Evolutionary conservation across 805 yeast species (phyloP).

Genomic region (Sugiyamaella smithiae): DNA sequence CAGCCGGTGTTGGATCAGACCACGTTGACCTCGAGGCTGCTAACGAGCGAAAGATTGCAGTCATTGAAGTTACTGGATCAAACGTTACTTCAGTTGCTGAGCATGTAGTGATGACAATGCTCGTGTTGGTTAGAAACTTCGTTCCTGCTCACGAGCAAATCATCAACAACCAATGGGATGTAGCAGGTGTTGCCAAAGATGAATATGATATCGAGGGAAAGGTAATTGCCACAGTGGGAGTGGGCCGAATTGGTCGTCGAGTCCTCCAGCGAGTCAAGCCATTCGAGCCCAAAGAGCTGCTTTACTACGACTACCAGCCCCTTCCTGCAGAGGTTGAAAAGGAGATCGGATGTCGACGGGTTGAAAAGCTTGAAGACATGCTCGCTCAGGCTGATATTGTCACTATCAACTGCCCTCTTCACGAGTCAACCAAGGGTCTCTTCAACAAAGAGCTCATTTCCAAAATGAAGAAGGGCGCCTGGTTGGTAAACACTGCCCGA

Average conservation of each 20-base stretch:
- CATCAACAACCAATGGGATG: slow-evolving; percentile 63
- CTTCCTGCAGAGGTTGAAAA: slow-evolving; percentile 57
- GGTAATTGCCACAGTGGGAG: slow-evolving; percentile 76
- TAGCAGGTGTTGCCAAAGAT: slow-evolving; percentile 71
- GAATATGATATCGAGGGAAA: slow-evolving; percentile 74
- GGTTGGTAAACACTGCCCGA: slow-evolving; percentile 75
- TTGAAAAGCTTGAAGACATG: slow-evolving; percentile 59
- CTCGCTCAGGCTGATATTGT: slow-evolving; percentile 68
- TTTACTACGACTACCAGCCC: slow-evolving; percentile 73
- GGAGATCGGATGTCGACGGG: slow-evolving; percentile 58
- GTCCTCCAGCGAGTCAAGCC: slow-evolving; percentile 69
- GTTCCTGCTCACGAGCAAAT: slow-evolving; percentile 76
- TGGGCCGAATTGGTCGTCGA: slow-evolving; percentile 77
- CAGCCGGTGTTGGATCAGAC: slow-evolving; percentile 86
- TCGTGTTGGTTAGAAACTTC: slow-evolving; percentile 69
- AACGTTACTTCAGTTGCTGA: slow-evolving; percentile 80
- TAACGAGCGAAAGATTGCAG: slow-evolving; percentile 60
- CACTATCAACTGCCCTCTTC: slow-evolving; percentile 75
- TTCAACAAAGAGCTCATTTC: slow-evolving; percentile 59
- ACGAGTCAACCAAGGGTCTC: slow-evolving; percentile 64
- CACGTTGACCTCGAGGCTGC: slow-evolving; percentile 73
- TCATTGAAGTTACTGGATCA: slow-evolving; percentile 78
- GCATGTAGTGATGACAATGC: slow-evolving; percentile 72
- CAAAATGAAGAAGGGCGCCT: slow-evolving; percentile 70
- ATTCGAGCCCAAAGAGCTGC: slow-evolving; percentile 69